A percentile compares a stretch with the other conserved stretches of the same genome.
These are phyloP conservation scores for Boletus patriciae DNA, from an alignment of 768 basidiomycete genomes.

Conservation along the genomic window DNA sequence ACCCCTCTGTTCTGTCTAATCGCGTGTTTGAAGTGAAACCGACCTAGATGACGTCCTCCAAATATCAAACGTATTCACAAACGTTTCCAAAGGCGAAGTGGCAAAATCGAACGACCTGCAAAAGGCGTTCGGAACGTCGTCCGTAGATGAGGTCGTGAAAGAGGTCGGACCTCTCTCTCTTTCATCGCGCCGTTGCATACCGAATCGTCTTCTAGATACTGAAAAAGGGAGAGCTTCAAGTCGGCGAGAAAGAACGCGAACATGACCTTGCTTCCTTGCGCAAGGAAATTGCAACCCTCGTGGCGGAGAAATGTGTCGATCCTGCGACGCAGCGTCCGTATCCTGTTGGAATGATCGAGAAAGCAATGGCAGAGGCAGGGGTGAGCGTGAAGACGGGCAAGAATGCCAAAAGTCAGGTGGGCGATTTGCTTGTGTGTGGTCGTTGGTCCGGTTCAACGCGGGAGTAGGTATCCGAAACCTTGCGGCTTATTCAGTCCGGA, in stretches of 20 bases:
- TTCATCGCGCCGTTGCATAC: background rate
- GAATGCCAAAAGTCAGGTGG: constrained; percentile 90
- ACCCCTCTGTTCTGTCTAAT: background rate
- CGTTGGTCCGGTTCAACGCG: background rate
- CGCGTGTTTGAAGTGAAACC: constrained; percentile 61
- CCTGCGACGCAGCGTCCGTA: constrained; percentile 87
- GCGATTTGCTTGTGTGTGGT: constrained; percentile 6
- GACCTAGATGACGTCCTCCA: constrained; percentile 95
- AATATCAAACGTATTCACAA: constrained; percentile 92
- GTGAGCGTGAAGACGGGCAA: constrained; percentile 88
- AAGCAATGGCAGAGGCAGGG: constrained; percentile 94
- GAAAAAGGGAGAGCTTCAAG: constrained; percentile 94
- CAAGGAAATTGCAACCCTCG: constrained; percentile 88
- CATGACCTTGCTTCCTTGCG: constrained; percentile 83
- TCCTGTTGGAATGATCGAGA: constrained; percentile 94
- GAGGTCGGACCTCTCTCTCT: constrained; percentile 53
- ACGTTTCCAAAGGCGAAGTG: constrained; percentile 94
- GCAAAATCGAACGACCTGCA: constrained; percentile 87
- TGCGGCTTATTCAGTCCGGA: constrained; percentile 77
- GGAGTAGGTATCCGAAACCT: constrained; percentile 81
- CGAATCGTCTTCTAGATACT: constrained; percentile 61
- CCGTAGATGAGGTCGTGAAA: constrained; percentile 69
- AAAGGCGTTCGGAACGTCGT: constrained; percentile 84
- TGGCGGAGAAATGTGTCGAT: constrained; percentile 95
- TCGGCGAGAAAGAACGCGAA: constrained; percentile 94